Evolutionary conservation across 2,329 filamentous ascomycete genomes (phyloP), one percentile per base, ranked within the genome.

Genomic region (Calonectria hawksworthii): DNA sequence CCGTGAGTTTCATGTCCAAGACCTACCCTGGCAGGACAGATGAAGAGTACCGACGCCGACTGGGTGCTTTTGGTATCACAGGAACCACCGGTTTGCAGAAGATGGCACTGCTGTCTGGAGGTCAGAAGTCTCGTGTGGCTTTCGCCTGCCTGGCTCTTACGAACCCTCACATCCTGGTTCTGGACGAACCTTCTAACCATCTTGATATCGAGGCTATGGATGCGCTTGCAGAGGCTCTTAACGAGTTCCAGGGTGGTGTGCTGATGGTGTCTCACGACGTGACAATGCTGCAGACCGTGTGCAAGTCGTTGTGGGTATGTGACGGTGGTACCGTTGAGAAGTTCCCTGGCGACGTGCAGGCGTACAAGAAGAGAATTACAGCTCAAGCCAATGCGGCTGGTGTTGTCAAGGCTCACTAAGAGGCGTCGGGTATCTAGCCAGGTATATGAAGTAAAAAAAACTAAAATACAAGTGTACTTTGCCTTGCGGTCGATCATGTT

Each of bases 181-280:
- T 99, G 66, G 97, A 99, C 90, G 97, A 99, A 86, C 97, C 97
- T 84, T 98, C 95, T 77, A 99, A 99, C 89, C 97, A 99, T 86
- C 89, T 99, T 81, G 97, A 99, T 92, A 99, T 99, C 80, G 97
- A 99, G 86, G 97, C 97, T 77, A 98, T 99, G 97, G 97, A 99
- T 85, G 96, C 97, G 14, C 89, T 99, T 68, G 93, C 95, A 6
- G 92, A 94, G 36, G 97, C 97, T 21, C 89, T 99, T 80, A 91
- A 92, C 80, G 92, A 93, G 77, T 99, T 99, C 87, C 91, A 98
- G 87, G 97, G 97, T 75, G 97, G 97, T 84, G 96, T 99, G 71
- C 88, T 99, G 81, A 99, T 99, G 96, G 97, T 99, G 72, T 98
- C 95, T 83, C 97, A 99, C 94, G 97, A 99, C 84, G 97, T 99